Conservation (phyloP, 441 rosid genomes). For the Eruca vesicaria region DNA sequence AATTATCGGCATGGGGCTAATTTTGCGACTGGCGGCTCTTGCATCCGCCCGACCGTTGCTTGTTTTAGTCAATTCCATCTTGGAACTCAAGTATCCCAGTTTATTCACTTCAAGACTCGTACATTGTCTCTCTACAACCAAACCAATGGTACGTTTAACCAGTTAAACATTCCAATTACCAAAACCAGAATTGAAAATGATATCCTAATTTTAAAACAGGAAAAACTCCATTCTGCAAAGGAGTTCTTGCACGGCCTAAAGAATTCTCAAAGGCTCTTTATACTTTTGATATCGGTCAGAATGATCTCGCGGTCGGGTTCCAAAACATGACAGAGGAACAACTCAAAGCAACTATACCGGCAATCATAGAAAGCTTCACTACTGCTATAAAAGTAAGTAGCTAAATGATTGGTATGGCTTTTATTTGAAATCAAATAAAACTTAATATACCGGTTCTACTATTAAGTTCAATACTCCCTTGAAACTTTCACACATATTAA, state of each 20-base stretch:
- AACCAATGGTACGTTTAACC: slow-evolving; percentile 32
- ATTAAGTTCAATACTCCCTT: not conserved
- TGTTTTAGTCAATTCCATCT: slow-evolving; percentile 70
- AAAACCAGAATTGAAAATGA: not conserved
- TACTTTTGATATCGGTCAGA: slow-evolving; percentile 80
- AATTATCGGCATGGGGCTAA: slow-evolving; percentile 66
- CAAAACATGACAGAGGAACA: slow-evolving; percentile 46
- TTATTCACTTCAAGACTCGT: slow-evolving; percentile 65
- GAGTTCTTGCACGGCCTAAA: slow-evolving; percentile 57
- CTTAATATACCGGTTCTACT: not conserved
- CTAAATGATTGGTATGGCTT: not conserved
- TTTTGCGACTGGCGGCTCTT: slow-evolving; percentile 68
- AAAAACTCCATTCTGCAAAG: slow-evolving; percentile 36
- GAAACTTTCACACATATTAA: no score
- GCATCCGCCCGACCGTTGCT: slow-evolving; percentile 53
- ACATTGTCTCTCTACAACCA: slow-evolving; percentile 44
- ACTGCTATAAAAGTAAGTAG: slow-evolving; percentile 54
- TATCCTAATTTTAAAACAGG: slow-evolving; percentile 23
- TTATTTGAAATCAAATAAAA: not conserved
- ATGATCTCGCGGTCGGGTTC: slow-evolving; percentile 63
- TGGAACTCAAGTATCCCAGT: slow-evolving; percentile 67
- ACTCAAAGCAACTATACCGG: slow-evolving; percentile 62
- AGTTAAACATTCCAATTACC: not conserved
- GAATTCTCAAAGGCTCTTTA: slow-evolving; percentile 71
- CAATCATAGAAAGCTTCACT: slow-evolving; percentile 49